Conservation (phyloP, 2,329 filamentous ascomycete genomes). For the Xylaria sp. region DNA sequence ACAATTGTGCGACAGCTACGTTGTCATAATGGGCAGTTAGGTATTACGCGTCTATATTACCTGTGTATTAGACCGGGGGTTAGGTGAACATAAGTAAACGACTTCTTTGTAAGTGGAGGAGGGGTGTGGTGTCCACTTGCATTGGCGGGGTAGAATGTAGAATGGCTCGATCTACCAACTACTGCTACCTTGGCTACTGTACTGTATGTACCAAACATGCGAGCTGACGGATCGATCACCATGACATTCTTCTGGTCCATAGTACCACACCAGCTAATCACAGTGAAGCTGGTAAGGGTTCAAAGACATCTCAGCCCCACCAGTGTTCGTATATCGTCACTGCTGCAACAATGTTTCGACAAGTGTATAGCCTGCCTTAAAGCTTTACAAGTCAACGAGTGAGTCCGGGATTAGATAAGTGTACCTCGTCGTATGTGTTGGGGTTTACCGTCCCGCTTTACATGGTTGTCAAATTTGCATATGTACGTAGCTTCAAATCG, state of each 20-base stretch:
- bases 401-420: background rate
- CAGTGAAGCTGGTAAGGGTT: no score
- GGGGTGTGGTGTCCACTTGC: background rate
- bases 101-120: background rate
- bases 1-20: background rate
- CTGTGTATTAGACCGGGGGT: background rate
- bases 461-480: background rate
- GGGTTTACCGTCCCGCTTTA: background rate
- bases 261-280: background rate
- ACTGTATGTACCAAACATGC: background rate
- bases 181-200: no score
- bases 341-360: background rate
- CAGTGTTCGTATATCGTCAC: background rate
- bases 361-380: background rate
- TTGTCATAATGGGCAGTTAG: background rate
- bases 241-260: background rate
- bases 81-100: background rate
- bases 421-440: background rate
- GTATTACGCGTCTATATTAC: background rate
- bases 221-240: background rate
- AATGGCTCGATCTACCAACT: slow-evolving; percentile 3
- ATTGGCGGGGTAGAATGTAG: background rate
- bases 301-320: no score
- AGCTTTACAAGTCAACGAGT: background rate
- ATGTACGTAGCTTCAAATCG: background rate